phyloP scores from a whole-genome alignment of 2,329 filamentous ascomycete genomes.

The Rutstroemia sydowiana region DNA sequence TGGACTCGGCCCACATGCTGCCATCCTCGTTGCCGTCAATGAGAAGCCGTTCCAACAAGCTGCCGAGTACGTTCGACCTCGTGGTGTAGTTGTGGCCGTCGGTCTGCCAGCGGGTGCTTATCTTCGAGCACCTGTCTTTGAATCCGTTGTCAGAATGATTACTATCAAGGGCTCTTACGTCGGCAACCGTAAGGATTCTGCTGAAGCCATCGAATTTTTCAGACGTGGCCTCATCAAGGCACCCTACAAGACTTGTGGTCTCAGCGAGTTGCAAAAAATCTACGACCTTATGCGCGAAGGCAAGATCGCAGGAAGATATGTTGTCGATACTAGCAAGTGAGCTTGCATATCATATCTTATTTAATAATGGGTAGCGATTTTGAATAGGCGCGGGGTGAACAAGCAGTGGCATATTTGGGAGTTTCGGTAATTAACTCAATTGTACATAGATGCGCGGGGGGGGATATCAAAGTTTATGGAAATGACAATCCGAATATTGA shows the following conservation, averaged over 20 bases:
- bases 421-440: not conserved
- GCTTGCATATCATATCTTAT: not conserved
- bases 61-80: slow-evolving; percentile 73
- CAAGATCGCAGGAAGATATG: slow-evolving; percentile 70
- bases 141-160: slow-evolving; percentile 85
- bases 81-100: slow-evolving; percentile 80
- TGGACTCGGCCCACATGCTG: slow-evolving; percentile 78
- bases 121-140: slow-evolving; percentile 79
- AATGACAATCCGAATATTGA: not conserved
- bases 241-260: slow-evolving; percentile 77
- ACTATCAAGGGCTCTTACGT: slow-evolving; percentile 90
- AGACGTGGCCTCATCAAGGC: slow-evolving; percentile 69
- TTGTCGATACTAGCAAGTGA: slow-evolving; percentile 66
- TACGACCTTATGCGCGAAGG: slow-evolving; percentile 67
- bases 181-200: slow-evolving; percentile 80
- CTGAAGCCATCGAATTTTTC: slow-evolving; percentile 89
- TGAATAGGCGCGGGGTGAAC: not conserved
- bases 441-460: not conserved
- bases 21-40: slow-evolving; percentile 74
- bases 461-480: not conserved
- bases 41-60: slow-evolving; percentile 97
- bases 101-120: slow-evolving; percentile 76
- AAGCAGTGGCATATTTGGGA: not conserved
- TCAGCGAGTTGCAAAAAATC: slow-evolving; percentile 73
- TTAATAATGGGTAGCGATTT: not conserved